These are phyloP conservation scores for Calonectria montana DNA, from an alignment of 2,329 filamentous ascomycete species.

Conservation along the genomic window DNA sequence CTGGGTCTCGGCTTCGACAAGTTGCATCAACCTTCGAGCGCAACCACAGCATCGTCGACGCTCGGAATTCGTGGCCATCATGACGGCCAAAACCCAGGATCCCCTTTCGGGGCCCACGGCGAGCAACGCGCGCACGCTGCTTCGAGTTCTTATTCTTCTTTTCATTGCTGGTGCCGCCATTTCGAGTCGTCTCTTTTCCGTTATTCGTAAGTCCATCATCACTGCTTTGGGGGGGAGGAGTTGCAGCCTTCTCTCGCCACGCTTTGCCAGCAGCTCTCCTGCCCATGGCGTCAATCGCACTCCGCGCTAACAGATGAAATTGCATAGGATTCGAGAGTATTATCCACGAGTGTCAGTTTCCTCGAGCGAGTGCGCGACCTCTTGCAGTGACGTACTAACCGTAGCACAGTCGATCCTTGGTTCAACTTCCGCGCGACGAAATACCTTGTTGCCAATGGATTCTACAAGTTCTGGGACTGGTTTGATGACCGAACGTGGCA, in stretches of 20 bases:
- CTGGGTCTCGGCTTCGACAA: slow-evolving; percentile 43
- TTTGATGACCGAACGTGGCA: slow-evolving; percentile 99
- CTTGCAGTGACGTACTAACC: slow-evolving; percentile 39
- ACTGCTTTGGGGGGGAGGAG: background rate
- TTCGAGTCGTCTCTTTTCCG: slow-evolving; percentile 95
- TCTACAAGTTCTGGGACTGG: slow-evolving; percentile 99
- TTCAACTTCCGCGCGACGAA: slow-evolving; percentile 99
- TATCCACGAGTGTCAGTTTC: slow-evolving; percentile 94
- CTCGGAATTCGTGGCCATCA: slow-evolving; percentile 50
- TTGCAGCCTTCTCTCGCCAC: background rate
- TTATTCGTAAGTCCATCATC: slow-evolving; percentile 80
- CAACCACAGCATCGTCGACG: slow-evolving; percentile 43
- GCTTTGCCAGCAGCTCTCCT: background rate
- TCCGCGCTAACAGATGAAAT: slow-evolving; percentile 46
- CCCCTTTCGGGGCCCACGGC: slow-evolving; percentile 81
- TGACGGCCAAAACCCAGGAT: slow-evolving; percentile 60
- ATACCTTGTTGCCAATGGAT: slow-evolving; percentile 95
- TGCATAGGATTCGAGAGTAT: slow-evolving; percentile 92
- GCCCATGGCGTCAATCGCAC: background rate
- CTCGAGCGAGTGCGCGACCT: slow-evolving; percentile 23
- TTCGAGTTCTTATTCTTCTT: slow-evolving; percentile 89
- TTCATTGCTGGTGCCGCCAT: slow-evolving; percentile 93
- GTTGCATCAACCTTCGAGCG: slow-evolving; percentile 47
- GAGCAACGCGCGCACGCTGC: slow-evolving; percentile 83
- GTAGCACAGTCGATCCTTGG: slow-evolving; percentile 89